These are phyloP conservation scores for Besnoitia besnoiti DNA, from an alignment of 169 alveolate genomes.

Conservation along the genomic window DNA sequence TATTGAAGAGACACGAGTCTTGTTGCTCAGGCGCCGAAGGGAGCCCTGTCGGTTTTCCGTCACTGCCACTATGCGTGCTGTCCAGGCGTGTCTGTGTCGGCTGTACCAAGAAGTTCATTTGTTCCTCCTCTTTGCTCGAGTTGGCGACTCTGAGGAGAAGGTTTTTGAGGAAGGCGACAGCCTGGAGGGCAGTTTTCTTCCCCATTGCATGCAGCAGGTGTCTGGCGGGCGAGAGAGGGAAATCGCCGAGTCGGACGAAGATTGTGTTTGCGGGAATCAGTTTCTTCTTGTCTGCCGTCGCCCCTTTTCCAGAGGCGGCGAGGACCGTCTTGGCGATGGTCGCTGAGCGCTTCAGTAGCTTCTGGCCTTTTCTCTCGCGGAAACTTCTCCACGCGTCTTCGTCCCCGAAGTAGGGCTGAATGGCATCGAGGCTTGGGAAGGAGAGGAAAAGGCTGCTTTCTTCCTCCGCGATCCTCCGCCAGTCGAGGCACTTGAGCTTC, in stretches of 20 bases:
- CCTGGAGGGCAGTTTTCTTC: constrained; percentile 19
- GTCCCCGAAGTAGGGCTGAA: constrained; percentile 37
- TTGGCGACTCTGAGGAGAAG: constrained; percentile 17
- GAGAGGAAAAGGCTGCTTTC: constrained; percentile 1
- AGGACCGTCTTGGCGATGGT: not conserved
- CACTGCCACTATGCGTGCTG: no score
- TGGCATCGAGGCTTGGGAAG: constrained; percentile 11
- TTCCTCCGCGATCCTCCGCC: constrained; percentile 27
- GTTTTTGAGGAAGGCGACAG: constrained; percentile 21
- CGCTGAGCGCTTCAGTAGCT: constrained; percentile 12
- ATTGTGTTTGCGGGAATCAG: not conserved
- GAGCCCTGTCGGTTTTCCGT: no score
- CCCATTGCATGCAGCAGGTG: constrained; percentile 46
- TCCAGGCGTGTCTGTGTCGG: no score
- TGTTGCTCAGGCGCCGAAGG: no score
- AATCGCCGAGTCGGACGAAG: constrained; percentile 27
- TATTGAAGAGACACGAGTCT: no score
- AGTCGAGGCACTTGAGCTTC: constrained; percentile 33
- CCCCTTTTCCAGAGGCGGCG: not conserved
- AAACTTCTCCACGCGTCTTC: constrained; percentile 12
- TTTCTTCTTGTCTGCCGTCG: not conserved
- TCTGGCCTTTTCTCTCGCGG: not conserved
- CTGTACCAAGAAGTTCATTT: constrained; percentile 10
- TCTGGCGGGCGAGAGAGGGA: constrained; percentile 27
- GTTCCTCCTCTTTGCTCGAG: constrained; percentile 24